A percentile compares a stretch with the other conserved stretches of the same genome.
These are phyloP conservation scores for Macrolepiota dolichaula DNA, from an alignment of 768 basidiomycete species.

Conservation along the genomic window DNA sequence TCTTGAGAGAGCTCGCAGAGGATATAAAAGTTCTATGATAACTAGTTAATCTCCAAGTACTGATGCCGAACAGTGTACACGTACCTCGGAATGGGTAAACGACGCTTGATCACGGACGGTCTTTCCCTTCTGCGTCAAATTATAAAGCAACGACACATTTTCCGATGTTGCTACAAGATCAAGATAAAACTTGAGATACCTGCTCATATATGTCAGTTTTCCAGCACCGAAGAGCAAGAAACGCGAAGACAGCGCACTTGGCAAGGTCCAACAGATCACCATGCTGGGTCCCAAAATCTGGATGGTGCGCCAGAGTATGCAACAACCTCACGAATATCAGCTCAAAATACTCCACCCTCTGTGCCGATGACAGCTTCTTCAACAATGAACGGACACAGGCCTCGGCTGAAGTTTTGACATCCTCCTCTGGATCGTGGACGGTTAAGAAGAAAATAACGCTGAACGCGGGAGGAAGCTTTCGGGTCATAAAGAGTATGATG, in stretches of 20 bases:
- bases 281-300: conserved; percentile 72
- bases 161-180: conserved; percentile 74
- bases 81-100: conserved; percentile 66
- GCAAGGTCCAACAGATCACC: conserved; percentile 76
- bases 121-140: conserved; percentile 80
- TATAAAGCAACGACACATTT: conserved; percentile 79
- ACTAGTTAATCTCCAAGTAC: neutral
- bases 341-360: conserved; percentile 70
- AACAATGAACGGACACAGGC: conserved; percentile 53
- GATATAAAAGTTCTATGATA: conserved; percentile 80
- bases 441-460: conserved; percentile 86
- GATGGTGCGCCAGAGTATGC: conserved; percentile 90
- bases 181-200: conserved; percentile 88
- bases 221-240: neutral
- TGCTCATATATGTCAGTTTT: conserved; percentile 25
- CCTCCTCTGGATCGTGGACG: conserved; percentile 86
- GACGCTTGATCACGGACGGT: conserved; percentile 80
- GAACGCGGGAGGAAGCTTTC: conserved; percentile 68
- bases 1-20: conserved; percentile 88
- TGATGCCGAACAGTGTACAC: neutral
- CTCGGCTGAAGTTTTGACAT: conserved; percentile 64
- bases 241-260: conserved; percentile 48
- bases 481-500: conserved; percentile 53
- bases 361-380: conserved; percentile 46
- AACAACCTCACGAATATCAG: conserved; percentile 82